Conservation (phyloP, 1,139 yeast species). For the Blastobotrys ciferrii region DNA sequence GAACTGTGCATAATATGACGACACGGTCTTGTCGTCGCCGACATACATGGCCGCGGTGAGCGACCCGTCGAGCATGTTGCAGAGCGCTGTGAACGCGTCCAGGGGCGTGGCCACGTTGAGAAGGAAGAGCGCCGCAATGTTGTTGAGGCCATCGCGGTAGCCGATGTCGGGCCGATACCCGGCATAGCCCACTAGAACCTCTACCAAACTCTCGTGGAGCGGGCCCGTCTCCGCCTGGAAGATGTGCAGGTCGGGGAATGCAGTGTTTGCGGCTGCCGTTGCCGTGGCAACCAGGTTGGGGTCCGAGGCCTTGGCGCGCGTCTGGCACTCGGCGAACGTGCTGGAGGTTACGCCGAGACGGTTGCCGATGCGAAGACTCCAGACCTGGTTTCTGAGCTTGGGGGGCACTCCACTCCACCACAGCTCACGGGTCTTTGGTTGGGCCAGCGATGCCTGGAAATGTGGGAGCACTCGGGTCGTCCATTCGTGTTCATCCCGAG, state of each 20-base stretch:
- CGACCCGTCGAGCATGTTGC: conserved; percentile 42
- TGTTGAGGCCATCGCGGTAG: conserved; percentile 27
- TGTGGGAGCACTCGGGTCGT: conserved; percentile 42
- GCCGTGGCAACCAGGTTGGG: conserved; percentile 23
- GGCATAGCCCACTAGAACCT: conserved; percentile 36
- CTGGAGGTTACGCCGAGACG: conserved; percentile 29
- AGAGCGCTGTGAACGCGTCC: conserved; percentile 47
- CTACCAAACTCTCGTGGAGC: conserved; percentile 36
- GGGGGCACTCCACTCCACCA: conserved; percentile 70
- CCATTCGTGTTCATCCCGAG: conserved; percentile 45
- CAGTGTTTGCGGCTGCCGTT: conserved; percentile 34
- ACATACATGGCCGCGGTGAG: conserved; percentile 34
- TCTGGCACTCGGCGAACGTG: conserved; percentile 22
- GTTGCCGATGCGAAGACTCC: conserved; percentile 51
- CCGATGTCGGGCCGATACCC: conserved; percentile 33
- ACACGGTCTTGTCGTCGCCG: conserved; percentile 33
- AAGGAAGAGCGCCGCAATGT: conserved; percentile 46
- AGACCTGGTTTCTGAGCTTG: conserved; percentile 47
- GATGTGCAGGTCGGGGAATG: conserved; percentile 47
- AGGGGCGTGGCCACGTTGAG: conserved; percentile 37
- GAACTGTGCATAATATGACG: conserved; percentile 44
- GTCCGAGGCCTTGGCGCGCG: conserved; percentile 16
- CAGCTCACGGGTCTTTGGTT: conserved; percentile 48
- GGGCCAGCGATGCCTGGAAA: conserved; percentile 37
- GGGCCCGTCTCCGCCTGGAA: conserved; percentile 43